Conservation (phyloP, 2,329 filamentous ascomycete genomes). For the Capronia coronata region DNA sequence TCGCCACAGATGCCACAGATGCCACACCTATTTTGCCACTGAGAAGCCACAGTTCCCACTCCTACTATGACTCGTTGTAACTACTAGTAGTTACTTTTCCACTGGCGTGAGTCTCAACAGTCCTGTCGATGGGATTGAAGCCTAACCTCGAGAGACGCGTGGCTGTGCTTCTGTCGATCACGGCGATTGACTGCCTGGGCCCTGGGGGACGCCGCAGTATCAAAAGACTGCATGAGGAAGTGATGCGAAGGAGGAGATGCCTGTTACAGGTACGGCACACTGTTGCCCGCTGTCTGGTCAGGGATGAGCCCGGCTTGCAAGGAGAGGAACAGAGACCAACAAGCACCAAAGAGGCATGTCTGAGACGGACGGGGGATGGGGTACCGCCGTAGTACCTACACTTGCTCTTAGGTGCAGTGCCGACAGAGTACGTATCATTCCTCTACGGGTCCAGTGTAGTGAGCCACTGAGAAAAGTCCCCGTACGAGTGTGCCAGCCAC, state of each 20-base stretch:
- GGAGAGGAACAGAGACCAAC: neutral
- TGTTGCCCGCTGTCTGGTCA: neutral
- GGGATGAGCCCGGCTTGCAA: neutral
- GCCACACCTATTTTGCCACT: neutral
- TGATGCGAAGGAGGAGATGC: neutral
- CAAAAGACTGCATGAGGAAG: neutral
- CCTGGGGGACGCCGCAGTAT: neutral
- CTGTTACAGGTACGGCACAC: neutral
- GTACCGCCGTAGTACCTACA: neutral
- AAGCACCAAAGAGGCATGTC: neutral
- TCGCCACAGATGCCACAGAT: neutral
- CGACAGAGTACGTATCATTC: no score
- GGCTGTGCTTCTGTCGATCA: conserved; percentile 18
- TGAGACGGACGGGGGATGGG: neutral
- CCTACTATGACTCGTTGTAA: neutral
- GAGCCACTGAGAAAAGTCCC: neutral
- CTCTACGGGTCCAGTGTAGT: no score
- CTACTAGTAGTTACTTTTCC: no score
- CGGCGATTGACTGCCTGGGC: conserved; percentile 11
- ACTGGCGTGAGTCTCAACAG: no score
- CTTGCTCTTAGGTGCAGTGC: no score
- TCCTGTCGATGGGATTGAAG: neutral
- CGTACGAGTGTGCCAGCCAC: conserved; percentile 3
- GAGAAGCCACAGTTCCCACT: conserved; percentile 4
- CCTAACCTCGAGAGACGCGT: conserved; percentile 5